Evolutionary conservation across 805 yeast genomes (phyloP).

Genomic region (Saccharomycopsis selenospora): DNA sequence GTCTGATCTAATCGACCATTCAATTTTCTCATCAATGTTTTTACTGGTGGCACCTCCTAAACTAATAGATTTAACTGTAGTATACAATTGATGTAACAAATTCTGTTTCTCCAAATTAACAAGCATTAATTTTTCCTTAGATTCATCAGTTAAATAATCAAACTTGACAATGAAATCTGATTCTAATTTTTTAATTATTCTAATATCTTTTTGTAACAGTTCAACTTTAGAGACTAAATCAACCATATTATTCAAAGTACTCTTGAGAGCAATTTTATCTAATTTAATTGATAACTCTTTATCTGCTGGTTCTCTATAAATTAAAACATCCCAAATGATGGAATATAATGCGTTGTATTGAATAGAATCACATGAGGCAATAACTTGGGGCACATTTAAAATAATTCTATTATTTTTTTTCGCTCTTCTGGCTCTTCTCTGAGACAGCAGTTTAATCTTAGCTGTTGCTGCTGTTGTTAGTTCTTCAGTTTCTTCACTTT

Average conservation of each 20-base stretch:
- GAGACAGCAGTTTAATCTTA: too few relatives aligned
- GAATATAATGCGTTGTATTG: constrained; percentile 65
- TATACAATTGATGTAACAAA: constrained; percentile 36
- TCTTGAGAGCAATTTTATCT: constrained; percentile 58
- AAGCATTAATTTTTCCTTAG: constrained; percentile 36
- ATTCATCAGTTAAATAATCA: constrained; percentile 42
- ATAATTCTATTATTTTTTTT: constrained; percentile 38
- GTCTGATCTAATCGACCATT: constrained; percentile 60
- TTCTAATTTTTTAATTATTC: constrained; percentile 35
- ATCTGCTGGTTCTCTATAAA: constrained; percentile 68
- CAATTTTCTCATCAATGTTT: constrained; percentile 33
- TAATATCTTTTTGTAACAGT: constrained; percentile 42
- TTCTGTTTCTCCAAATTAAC: constrained; percentile 33
- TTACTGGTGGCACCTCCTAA: constrained; percentile 26
- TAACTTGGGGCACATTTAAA: constrained; percentile 64
- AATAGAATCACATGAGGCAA: constrained; percentile 59
- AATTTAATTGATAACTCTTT: constrained; percentile 50
- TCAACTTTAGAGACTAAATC: constrained; percentile 42
- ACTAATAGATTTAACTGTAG: constrained; percentile 39
- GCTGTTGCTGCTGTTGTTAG: constrained; percentile 17
- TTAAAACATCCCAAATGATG: constrained; percentile 53
- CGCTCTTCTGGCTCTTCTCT: constrained; percentile 14
- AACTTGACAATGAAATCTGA: constrained; percentile 45
- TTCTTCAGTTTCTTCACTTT: constrained; percentile 26
- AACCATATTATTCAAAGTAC: constrained; percentile 57